A percentile compares a stretch with the other conserved stretches of the same genome.
phyloP scores from a whole-genome alignment of 495 filamentous ascomycete genomes.

The Sporormia fimetaria region DNA sequence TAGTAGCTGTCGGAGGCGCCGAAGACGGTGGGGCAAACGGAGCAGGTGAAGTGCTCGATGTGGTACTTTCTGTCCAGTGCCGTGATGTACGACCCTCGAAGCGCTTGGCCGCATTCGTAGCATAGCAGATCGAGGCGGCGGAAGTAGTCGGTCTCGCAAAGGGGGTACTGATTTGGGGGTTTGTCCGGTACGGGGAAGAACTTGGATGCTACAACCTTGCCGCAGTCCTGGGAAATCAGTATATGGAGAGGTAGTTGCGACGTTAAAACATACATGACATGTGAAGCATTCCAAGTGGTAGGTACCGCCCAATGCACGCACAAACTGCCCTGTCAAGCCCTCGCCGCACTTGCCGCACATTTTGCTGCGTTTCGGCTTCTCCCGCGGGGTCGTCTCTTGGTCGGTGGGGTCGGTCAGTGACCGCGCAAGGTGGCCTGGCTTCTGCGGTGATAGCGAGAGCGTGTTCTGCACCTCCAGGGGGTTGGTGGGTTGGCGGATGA shows the following conservation, averaged over 20 bases:
- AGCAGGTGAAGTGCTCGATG: conserved; percentile 98
- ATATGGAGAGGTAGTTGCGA: not conserved
- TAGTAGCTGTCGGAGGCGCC: conserved; percentile 98
- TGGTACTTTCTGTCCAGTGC: conserved; percentile 97
- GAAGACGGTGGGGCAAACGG: conserved; percentile 92
- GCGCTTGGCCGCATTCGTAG: conserved; percentile 79
- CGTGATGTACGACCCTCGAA: conserved; percentile 97
- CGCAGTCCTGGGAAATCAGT: conserved; percentile 61
- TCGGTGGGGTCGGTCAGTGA: conserved; percentile 11
- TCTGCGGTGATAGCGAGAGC: conserved; percentile 5
- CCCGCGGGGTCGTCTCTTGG: conserved; percentile 1
- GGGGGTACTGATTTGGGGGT: conserved; percentile 76
- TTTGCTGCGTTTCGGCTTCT: conserved; percentile 31
- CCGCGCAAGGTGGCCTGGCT: conserved; percentile 2
- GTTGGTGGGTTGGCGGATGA: conserved; percentile 15
- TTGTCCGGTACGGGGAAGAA: conserved; percentile 96
- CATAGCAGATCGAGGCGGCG: conserved; percentile 83
- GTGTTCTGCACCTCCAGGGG: conserved; percentile 5
- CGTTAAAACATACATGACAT: conserved; percentile 76
- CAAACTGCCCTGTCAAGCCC: conserved; percentile 84
- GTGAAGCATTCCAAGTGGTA: conserved; percentile 98
- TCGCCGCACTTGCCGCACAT: conserved; percentile 83
- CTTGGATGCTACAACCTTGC: conserved; percentile 90
- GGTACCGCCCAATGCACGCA: conserved; percentile 80
- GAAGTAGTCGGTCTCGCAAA: conserved; percentile 98